Evolutionary conservation across 371 early-diverging fungal genomes (phyloP), one percentile per base, ranked within the genome.

Genomic region (Blakeslea trispora): DNA sequence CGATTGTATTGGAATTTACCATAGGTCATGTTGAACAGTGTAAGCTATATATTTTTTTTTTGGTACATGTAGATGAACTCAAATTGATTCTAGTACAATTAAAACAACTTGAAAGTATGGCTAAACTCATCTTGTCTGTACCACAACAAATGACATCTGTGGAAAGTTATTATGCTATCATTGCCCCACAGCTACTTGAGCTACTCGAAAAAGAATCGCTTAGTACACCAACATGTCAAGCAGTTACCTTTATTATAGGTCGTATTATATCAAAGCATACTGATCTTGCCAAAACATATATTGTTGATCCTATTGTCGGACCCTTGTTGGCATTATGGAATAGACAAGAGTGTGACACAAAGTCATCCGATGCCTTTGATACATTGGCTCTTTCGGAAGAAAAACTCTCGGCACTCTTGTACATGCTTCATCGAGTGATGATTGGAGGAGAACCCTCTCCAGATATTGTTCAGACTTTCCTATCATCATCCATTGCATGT

Each of bases 401-500:
- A 15, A 70, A 73, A 6, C 45, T 85, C 11, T 50, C 71, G 40
- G 47, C 54, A 10, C 50, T 80, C 4, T 62, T 87, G 32, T 43
- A 72, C 4, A 73, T 74, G 15, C 41, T 86, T 28, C 80, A 87
- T 57, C 64, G 64, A 17, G 65, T 86, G 22, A 70, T 88, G 56
- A 76, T 85, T 10, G 84, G 86, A 2, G 86, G 82, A 28, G 88
- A 88, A 51, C 88, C 88, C 0, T 81, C 84, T 0, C 81, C 82
- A 14, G 61, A 60, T n/a, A 70, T 86, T 34, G 77, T 82, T 45
- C 81, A 84, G 41, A 62, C 78, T 4, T 78, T 85, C 54, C 41
- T 83, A 49, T 66, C 65, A 0, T 69, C 77, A 15, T 72, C 79
- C 0, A 66, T 85, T 13, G 71, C 77, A 9, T 75, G 82, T 5